Conservation (phyloP, 2,329 filamentous ascomycete genomes). For the Penicillium sp. region DNA sequence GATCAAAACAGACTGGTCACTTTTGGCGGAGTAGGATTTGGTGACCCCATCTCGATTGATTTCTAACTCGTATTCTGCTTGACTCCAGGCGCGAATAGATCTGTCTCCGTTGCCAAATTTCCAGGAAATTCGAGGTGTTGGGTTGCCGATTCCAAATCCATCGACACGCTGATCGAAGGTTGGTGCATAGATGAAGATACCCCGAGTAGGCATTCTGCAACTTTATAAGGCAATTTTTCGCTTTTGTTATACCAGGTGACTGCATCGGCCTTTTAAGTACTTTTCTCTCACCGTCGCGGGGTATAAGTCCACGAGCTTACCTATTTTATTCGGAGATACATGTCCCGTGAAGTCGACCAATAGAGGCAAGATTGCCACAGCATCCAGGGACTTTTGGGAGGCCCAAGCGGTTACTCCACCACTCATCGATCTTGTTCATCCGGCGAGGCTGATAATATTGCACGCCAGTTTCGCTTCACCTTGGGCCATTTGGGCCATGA, state of each 20-base stretch:
- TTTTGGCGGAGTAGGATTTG: background rate
- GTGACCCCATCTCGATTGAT: background rate
- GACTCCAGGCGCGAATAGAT: background rate
- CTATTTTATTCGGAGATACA: background rate
- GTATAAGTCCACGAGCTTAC: background rate
- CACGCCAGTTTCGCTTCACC: background rate
- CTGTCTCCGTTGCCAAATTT: background rate
- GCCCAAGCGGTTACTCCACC: background rate
- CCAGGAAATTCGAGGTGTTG: slow-evolving; percentile 4
- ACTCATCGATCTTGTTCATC: background rate
- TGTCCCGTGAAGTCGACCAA: background rate
- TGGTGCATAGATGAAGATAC: background rate
- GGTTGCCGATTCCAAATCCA: background rate
- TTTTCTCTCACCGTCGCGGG: background rate
- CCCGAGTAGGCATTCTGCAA: background rate
- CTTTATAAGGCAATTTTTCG: background rate
- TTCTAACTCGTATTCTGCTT: background rate
- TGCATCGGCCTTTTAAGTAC: background rate
- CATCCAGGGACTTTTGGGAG: background rate
- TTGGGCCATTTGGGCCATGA: background rate
- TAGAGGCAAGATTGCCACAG: background rate
- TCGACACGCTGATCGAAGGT: background rate
- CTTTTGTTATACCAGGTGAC: background rate
- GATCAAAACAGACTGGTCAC: slow-evolving; percentile 22
- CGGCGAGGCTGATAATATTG: background rate